A percentile compares a stretch with the other conserved stretches of the same genome.
phyloP scores from a whole-genome alignment of 148 eudicot genomes.

The Vaccinium macrocarpon region DNA sequence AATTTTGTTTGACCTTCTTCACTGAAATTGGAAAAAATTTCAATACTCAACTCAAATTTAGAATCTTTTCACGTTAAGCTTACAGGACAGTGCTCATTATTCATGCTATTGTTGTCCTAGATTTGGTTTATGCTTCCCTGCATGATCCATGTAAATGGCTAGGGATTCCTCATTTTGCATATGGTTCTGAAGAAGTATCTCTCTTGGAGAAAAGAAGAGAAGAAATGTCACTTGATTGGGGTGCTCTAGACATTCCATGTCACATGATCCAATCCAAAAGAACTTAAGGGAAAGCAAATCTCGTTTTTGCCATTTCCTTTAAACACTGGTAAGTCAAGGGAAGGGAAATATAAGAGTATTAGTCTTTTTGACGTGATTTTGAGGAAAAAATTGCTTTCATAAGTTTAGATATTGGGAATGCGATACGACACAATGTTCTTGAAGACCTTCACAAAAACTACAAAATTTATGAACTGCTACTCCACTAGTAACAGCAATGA shows the following conservation, averaged over 20 bases:
- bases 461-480: not conserved
- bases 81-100: not conserved
- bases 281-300: not conserved
- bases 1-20: not conserved
- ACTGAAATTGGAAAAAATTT: not conserved
- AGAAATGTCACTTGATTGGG: not conserved
- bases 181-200: not conserved
- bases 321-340: not conserved
- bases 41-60: not conserved
- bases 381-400: conserved; percentile 6
- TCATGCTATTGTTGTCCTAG: not conserved
- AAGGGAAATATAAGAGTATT: not conserved
- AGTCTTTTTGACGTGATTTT: not conserved
- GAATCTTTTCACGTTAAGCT: not conserved
- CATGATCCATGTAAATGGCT: not conserved
- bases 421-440: not conserved
- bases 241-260: not conserved
- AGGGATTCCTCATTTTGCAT: not conserved
- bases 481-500: not conserved
- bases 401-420: not conserved
- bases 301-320: not conserved
- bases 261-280: not conserved
- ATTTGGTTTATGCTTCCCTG: not conserved
- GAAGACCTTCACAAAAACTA: not conserved
- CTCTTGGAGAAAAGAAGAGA: conserved; percentile 1